A percentile compares a stretch with the other conserved stretches of the same genome.
phyloP scores from a whole-genome alignment of 1,139 yeast species.

The Hemisphaericaspora lyxosophila region DNA sequence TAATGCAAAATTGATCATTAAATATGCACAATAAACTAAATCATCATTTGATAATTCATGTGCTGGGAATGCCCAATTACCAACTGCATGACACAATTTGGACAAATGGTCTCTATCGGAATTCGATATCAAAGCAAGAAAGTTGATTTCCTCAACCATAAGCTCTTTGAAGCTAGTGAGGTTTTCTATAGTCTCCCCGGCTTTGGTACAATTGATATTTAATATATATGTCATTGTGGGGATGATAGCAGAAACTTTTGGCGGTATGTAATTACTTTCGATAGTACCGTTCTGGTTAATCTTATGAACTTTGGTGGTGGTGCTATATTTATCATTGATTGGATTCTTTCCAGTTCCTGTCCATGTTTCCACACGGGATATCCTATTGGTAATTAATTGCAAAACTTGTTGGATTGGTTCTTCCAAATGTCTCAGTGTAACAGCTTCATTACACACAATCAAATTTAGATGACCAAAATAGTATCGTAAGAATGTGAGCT shows the following conservation, averaged over 20 bases:
- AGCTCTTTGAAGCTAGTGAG: conserved; percentile 26
- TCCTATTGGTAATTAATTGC: conserved; percentile 34
- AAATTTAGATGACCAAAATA: conserved; percentile 46
- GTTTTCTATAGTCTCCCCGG: conserved; percentile 21
- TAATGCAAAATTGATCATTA: conserved; percentile 54
- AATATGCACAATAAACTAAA: conserved; percentile 57
- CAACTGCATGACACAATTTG: conserved; percentile 38
- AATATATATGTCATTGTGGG: conserved; percentile 38
- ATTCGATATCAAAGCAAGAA: conserved; percentile 29
- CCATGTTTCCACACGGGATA: conserved; percentile 56
- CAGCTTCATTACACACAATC: conserved; percentile 25
- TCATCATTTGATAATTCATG: conserved; percentile 70
- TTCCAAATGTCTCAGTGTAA: conserved; percentile 24
- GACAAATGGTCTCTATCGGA: conserved; percentile 26
- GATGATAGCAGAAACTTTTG: conserved; percentile 21
- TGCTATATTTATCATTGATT: conserved; percentile 24
- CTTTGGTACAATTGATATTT: conserved; percentile 25
- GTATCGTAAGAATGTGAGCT: conserved; percentile 33
- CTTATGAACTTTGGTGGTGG: not conserved
- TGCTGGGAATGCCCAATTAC: conserved; percentile 64
- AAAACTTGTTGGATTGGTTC: conserved; percentile 28
- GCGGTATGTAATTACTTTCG: conserved; percentile 1
- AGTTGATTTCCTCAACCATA: conserved; percentile 41
- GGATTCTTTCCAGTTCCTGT: conserved; percentile 44
- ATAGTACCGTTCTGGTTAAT: not conserved